phyloP scores from a whole-genome alignment of 169 alveolate genomes.

The Cryptosporidium sp. region DNA sequence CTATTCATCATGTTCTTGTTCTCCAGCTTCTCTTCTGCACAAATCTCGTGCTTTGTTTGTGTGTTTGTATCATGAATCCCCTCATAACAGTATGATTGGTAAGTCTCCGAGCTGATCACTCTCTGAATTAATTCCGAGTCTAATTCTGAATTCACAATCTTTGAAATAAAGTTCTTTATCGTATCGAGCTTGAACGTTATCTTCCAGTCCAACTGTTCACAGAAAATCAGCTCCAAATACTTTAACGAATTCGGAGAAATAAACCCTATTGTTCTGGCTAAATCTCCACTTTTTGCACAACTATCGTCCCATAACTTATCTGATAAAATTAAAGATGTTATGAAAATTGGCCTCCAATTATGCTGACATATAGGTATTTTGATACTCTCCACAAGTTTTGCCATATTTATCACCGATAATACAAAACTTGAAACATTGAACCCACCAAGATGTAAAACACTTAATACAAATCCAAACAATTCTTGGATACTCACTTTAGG shows the following conservation, averaged over 20 bases:
- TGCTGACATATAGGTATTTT: slow-evolving; percentile 56
- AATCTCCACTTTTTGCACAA: slow-evolving; percentile 66
- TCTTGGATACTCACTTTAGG: slow-evolving; percentile 28
- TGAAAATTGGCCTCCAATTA: slow-evolving; percentile 68
- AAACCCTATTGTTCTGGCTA: slow-evolving; percentile 33
- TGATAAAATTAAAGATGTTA: slow-evolving; percentile 39
- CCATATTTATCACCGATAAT: slow-evolving; percentile 37
- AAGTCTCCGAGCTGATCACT: slow-evolving; percentile 37
- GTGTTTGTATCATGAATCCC: slow-evolving; percentile 5
- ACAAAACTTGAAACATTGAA: slow-evolving; percentile 66
- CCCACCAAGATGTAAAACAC: slow-evolving; percentile 43
- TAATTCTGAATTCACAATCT: background rate
- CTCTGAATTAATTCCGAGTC: slow-evolving; percentile 5
- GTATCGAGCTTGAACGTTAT: slow-evolving; percentile 7
- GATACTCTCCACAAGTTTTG: background rate
- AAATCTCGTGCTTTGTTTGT: background rate
- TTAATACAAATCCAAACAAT: slow-evolving; percentile 61
- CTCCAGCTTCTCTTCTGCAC: slow-evolving; percentile 8
- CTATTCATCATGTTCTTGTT: slow-evolving; percentile 24
- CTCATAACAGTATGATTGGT: slow-evolving; percentile 58
- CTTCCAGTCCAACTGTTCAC: slow-evolving; percentile 29
- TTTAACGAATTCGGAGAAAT: slow-evolving; percentile 30
- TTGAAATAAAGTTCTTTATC: slow-evolving; percentile 29
- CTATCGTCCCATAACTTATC: slow-evolving; percentile 73
- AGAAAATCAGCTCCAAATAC: slow-evolving; percentile 50